These are phyloP conservation scores for Monosporozyma servazzii DNA, from an alignment of 805 yeast genomes.

Conservation along the genomic window DNA sequence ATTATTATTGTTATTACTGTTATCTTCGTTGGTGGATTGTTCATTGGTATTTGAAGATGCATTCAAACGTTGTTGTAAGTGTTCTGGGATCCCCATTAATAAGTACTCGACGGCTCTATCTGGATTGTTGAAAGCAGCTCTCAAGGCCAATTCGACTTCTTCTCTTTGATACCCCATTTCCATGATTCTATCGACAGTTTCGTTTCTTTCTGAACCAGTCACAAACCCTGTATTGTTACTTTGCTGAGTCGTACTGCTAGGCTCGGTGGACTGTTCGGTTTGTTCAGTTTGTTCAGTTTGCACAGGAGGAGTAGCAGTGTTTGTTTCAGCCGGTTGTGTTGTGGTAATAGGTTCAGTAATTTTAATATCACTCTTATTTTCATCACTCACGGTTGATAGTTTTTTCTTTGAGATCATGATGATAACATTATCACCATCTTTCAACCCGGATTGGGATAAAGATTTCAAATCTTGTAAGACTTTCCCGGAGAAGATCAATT, in stretches of 20 bases:
- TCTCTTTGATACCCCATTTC: slow-evolving; percentile 93
- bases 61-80: slow-evolving; percentile 24
- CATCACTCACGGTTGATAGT: slow-evolving; percentile 18
- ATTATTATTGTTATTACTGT: slow-evolving; percentile 5
- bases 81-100: slow-evolving; percentile 74
- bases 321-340: slow-evolving; percentile 12
- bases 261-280: slow-evolving; percentile 13
- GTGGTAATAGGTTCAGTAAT: slow-evolving; percentile 21
- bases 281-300: slow-evolving; percentile 4
- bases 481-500: slow-evolving; percentile 87
- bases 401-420: slow-evolving; percentile 72
- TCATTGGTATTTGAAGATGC: slow-evolving; percentile 30
- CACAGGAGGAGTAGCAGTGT: slow-evolving; percentile 30
- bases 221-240: slow-evolving; percentile 45
- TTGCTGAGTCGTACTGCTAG: slow-evolving; percentile 8
- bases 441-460: slow-evolving; percentile 61
- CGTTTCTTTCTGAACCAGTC: slow-evolving; percentile 67
- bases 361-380: slow-evolving; percentile 10
- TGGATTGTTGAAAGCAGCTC: slow-evolving; percentile 95
- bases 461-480: slow-evolving; percentile 78
- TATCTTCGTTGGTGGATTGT: slow-evolving; percentile 14
- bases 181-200: slow-evolving; percentile 72
- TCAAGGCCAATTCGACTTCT: slow-evolving; percentile 80
- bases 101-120: slow-evolving; percentile 96
- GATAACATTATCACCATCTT: slow-evolving; percentile 78